These are phyloP conservation scores for Tubosaeta brunneosetosa DNA, from an alignment of 768 basidiomycete genomes.

Conservation along the genomic window DNA sequence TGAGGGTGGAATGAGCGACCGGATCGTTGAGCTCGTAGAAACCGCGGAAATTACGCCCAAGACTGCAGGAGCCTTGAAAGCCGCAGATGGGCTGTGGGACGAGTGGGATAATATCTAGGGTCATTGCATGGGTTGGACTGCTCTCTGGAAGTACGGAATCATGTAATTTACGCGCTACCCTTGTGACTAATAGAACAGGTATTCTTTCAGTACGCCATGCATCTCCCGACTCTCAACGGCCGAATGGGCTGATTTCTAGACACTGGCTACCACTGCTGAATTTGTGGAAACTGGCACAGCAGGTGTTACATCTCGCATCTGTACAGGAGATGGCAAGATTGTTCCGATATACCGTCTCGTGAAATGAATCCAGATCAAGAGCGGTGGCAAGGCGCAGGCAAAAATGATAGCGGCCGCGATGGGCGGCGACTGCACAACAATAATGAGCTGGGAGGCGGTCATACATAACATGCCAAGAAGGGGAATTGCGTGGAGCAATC, in stretches of 20 bases:
- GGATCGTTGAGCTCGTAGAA: conserved; percentile 63
- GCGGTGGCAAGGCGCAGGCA: conserved; percentile 18
- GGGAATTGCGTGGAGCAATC: conserved; percentile 24
- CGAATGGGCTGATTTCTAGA: too few relatives aligned
- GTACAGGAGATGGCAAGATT: conserved; percentile 8
- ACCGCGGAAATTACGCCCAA: conserved; percentile 53
- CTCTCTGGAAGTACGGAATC: background rate
- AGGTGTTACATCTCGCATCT: background rate
- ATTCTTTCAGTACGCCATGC: background rate
- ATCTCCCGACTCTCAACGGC: too few relatives aligned
- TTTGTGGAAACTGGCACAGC: background rate
- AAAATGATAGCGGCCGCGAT: conserved; percentile 15
- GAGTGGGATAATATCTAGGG: conserved; percentile 55
- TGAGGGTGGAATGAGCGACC: conserved; percentile 53
- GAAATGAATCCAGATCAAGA: conserved; percentile 11
- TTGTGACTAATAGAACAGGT: conserved; percentile 2
- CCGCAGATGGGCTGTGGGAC: conserved; percentile 46
- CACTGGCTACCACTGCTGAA: background rate
- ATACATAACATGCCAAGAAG: conserved; percentile 23
- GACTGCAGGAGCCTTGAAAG: conserved; percentile 21
- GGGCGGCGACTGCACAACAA: conserved; percentile 19
- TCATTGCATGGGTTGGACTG: background rate
- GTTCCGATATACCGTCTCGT: conserved; percentile 3
- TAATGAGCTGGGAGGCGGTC: conserved; percentile 13
- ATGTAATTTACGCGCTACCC: conserved; percentile 11